Evolutionary conservation across 306 rosid species (phyloP), one percentile per base, ranked within the genome.

Genomic region (Pterocarpus macrocarpus): DNA sequence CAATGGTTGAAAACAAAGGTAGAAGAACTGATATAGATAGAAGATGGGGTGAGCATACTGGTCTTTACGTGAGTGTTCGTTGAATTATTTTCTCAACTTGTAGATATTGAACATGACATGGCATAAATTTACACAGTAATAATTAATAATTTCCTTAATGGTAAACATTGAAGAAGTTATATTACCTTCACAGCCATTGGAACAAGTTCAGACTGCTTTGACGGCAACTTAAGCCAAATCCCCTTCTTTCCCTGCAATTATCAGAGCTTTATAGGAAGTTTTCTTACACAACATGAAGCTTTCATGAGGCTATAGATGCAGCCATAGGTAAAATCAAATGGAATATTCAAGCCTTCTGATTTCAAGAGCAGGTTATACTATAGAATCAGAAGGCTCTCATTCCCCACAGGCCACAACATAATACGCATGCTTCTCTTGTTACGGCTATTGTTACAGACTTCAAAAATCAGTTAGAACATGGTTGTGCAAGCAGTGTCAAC

Each of bases 131-230:
- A 38, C 41, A 38, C 41, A 5, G 7, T 22, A 1, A 22, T 22
- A 22, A 22, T 22, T 38, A 38, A 38, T 38, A 38, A 38, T 2
- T 36, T 36, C 39, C 39, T 36, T 36, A 36, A 36, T 36, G 39
- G 4, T 44, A 73, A 39, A 50, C 15, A 65, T 66, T 15, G 65
- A 32, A 15, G 35, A 69, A 69, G 56, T 81, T 84, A 82, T 88
- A 90, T 88, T 87, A 92, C 99, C 99, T 95, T 91, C 45, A 95
- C 81, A 44, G 98, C 96, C 55, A 88, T 52, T 2, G 99, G 97
- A 76, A 95, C 96, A 65, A 95, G 90, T 52, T 89, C 92, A 14
- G 93, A 92, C 65, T 84, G 81, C 44, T 93, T 96, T 57, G 86
- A 78, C 1, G 87, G 96, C 83, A 95, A 77, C 90, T 93, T 90